Percentiles rank a stretch among this genome's conserved stretches.
These are phyloP conservation scores for Ensete glaucum DNA, from an alignment of 176 grass and related monocot species.

Conservation along the genomic window DNA sequence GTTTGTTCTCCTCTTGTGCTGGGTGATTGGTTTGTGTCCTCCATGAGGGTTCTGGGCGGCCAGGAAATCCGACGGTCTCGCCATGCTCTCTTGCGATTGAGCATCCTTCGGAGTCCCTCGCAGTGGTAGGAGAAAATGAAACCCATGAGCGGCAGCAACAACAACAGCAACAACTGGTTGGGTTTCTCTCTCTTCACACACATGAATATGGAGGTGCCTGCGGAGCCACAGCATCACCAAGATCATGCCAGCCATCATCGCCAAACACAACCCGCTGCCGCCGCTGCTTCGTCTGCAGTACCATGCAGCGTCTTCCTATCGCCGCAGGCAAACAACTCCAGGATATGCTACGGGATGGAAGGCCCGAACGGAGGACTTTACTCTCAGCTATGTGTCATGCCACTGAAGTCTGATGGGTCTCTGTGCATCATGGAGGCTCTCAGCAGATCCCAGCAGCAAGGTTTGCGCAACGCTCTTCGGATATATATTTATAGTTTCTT, in stretches of 20 bases:
- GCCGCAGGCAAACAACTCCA: slow-evolving; percentile 22
- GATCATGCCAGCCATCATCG: slow-evolving; percentile 14
- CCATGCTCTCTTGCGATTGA: neutral
- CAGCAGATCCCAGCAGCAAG: slow-evolving; percentile 40
- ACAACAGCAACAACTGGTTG: slow-evolving; percentile 44
- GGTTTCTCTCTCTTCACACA: slow-evolving; percentile 83
- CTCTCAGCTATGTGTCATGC: slow-evolving; percentile 44
- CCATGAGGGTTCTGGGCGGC: neutral
- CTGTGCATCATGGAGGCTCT: slow-evolving; percentile 71
- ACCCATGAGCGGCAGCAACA: slow-evolving; percentile 37
- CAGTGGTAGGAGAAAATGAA: slow-evolving; percentile 12
- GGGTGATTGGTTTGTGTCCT: neutral
- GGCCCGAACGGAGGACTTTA: slow-evolving; percentile 45
- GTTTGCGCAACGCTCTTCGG: slow-evolving; percentile 11
- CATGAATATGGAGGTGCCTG: slow-evolving; percentile 37
- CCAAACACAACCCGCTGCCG: slow-evolving; percentile 14
- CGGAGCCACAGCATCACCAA: slow-evolving; percentile 23
- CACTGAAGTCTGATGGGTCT: slow-evolving; percentile 69
- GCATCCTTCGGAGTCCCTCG: neutral
- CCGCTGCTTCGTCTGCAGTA: slow-evolving; percentile 22
- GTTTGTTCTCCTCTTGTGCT: neutral
- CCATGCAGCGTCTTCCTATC: slow-evolving; percentile 61
- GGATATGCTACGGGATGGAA: slow-evolving; percentile 57
- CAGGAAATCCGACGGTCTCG: neutral
- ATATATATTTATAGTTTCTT: neutral